phyloP scores from a whole-genome alignment of 768 basidiomycete genomes.

The Mycena galericulata region DNA sequence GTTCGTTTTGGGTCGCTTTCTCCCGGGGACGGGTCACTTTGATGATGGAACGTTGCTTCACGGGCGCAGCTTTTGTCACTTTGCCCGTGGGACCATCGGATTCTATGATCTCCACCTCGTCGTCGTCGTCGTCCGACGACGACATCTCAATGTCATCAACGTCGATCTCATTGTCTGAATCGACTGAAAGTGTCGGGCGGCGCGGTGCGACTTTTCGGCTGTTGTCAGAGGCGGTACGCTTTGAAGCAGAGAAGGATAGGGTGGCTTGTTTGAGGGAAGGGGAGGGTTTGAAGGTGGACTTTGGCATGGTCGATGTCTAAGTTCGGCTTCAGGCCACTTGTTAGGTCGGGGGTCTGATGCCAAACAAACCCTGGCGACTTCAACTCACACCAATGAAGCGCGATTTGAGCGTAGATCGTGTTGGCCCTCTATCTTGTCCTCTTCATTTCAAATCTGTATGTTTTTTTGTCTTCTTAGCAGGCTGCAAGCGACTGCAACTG shows the following conservation, averaged over 20 bases:
- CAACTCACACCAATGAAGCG: too few species aligned
- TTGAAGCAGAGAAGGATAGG: conserved; percentile 58
- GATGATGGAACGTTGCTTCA: conserved; percentile 24
- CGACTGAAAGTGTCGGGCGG: conserved; percentile 26
- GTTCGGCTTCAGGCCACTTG: too few species aligned
- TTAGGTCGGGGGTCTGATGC: too few species aligned
- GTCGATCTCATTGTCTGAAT: conserved; percentile 36
- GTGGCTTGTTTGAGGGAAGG: conserved; percentile 57
- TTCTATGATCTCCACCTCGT: conserved; percentile 26
- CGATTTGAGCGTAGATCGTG: too few species aligned
- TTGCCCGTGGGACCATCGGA: conserved; percentile 11
- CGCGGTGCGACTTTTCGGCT: conserved; percentile 38
- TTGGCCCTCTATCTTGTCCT: too few species aligned
- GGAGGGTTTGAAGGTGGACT: conserved; percentile 18
- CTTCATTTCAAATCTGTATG: too few species aligned
- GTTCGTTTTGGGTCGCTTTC: conserved; percentile 33
- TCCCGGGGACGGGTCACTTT: conserved; percentile 18
- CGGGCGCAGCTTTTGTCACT: conserved; percentile 6
- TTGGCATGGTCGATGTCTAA: conserved; percentile 17
- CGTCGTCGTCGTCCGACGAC: conserved; percentile 33
- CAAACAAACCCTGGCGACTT: too few species aligned
- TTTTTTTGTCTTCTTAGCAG: too few species aligned
- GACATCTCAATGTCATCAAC: conserved; percentile 39
- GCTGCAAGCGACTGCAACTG: too few species aligned
- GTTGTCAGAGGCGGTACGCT: conserved; percentile 53